Base-by-base conservation (phyloP, 2,329 filamentous ascomycete species). In the Aspergillus amoenus region DNA sequence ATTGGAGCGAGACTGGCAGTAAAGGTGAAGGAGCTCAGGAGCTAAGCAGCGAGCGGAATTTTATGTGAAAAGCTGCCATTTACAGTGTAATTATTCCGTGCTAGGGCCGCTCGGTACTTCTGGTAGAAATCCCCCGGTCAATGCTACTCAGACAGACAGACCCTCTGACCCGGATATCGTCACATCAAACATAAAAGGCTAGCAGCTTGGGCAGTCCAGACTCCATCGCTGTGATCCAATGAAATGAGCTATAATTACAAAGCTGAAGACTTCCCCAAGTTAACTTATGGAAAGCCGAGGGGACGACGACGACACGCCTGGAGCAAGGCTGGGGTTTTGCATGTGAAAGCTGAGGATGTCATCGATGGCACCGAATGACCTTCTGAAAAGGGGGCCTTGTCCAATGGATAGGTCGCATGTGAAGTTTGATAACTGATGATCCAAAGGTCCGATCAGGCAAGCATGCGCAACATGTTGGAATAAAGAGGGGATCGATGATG, bases 361-460 rank as follows among this genome's bases (percentile, higher is more conserved):
- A 52, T 56, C 27, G 32, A 56, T 21, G 41, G 41, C 54, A 41
- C 41, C 48, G 47, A 37, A 42, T 56, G 48, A 56, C 55, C 37
- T 32, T 18, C 32, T 51, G 22, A 32, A 41, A 27, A 39, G 21
- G 24, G 48, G 41, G 44, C 30, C 18, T 46, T 22, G 39, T 42
- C 52, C 52, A 55, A 40, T 43, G 21, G 51, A 53, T 17, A 13
- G 34, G 15, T 50, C 40, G 50, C 60, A 61, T 61, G 60, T 61
- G 60, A 61, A 58, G 53, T 34, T 46, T 53, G 34, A 53, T 40
- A 18, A 27, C 41, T 13, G 15, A 18, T 27, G 11, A 17, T 43
- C 27, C 4, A 43, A 44, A 34, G 52, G 46, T 43, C 22, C 22
- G 30, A 50, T 43, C 37, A 47, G 12, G 22, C 21, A 8, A 21